Percentiles rank a stretch among this genome's conserved stretches.
Evolutionary conservation across 805 yeast genomes (phyloP).

Genomic region (Lipomyces oligophaga): DNA sequence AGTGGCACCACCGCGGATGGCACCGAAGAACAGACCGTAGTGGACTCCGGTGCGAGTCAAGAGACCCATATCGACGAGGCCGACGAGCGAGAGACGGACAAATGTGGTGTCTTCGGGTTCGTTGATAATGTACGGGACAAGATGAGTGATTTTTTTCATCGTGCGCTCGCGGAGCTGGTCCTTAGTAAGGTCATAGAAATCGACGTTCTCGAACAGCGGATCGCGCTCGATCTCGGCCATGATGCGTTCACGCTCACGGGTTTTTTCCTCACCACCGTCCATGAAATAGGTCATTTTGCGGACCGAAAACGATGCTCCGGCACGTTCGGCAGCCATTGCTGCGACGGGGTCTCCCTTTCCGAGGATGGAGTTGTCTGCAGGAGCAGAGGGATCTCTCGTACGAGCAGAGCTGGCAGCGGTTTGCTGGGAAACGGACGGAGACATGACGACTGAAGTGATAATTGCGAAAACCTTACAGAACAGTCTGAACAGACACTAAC

Average conservation of each 20-base stretch:
- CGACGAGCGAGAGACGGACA: slow-evolving; percentile 32
- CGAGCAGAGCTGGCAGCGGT: slow-evolving; percentile 6
- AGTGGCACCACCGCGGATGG: slow-evolving; percentile 85
- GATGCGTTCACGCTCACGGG: slow-evolving; percentile 41
- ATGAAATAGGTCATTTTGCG: slow-evolving; percentile 44
- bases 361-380: slow-evolving; percentile 19
- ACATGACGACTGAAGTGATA: too few relatives aligned
- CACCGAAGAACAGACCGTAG: slow-evolving; percentile 75
- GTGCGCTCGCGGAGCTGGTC: slow-evolving; percentile 41
- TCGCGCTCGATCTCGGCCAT: slow-evolving; percentile 51
- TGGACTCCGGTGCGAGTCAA: slow-evolving; percentile 85
- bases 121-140: slow-evolving; percentile 28
- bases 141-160: slow-evolving; percentile 35
- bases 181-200: slow-evolving; percentile 49
- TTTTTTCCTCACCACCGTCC: slow-evolving; percentile 43
- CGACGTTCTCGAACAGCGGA: slow-evolving; percentile 47
- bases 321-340: slow-evolving; percentile 42
- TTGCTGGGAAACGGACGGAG: too few relatives aligned
- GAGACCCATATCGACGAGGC: slow-evolving; percentile 62
- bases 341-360: slow-evolving; percentile 23
- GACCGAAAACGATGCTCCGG: slow-evolving; percentile 38
- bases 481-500: too few relatives aligned
- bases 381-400: too few relatives aligned
- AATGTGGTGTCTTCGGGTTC: slow-evolving; percentile 34
- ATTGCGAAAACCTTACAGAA: too few relatives aligned